Evolutionary conservation across 208 protist species (phyloP), one percentile per base, ranked within the genome.

Genomic region (Acanthamoeba healyi): DNA sequence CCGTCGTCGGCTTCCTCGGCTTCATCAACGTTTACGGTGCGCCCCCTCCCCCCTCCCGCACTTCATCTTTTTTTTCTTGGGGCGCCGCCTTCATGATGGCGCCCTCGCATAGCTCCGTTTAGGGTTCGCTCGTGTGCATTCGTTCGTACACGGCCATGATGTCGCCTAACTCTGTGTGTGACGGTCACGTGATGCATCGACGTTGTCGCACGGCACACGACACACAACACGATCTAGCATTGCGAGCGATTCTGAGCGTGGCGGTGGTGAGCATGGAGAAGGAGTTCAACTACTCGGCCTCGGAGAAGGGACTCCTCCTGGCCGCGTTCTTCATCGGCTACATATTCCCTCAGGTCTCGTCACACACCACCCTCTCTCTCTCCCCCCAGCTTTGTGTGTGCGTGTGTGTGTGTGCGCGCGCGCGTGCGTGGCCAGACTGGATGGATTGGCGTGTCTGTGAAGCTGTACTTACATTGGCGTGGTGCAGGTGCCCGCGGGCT

Each of bases 1-100:
- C 32, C 46, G 2, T 81, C 34, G 17, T 93, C 46, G 88, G 88
- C 0, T 81, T 77, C 32, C 36, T 93, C 3, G 88, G 88, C n/a
- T 93, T 93, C 67, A 56, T 93, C 46, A 81, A 81, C 34, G 88
- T 93, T 36, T 93, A 93, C 32, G 65, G 88, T 93, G 1, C 88
- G 0, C 26, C 22, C 38, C 44, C 79, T 22, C 22, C 15, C 7
- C 12, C 70, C n/a, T 24, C 84, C 42, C 7, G 3, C 56, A 14
- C 36, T 17, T 87, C 38, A 42, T 87, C 56, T 22, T 7, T 44
- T 44, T 81, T 24, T 49, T 81, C 12, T 81, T n/a, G n/a, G n/a
- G n/a, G n/a, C n/a, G n/a, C 72, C 12, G 63, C 17, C 2, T 72
- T 72, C 1, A 49, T 81, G 3, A 26, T 26, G 0, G 4, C n/a